phyloP scores from a whole-genome alignment of 2,329 filamentous ascomycete genomes.

The Phialocephala sp. region DNA sequence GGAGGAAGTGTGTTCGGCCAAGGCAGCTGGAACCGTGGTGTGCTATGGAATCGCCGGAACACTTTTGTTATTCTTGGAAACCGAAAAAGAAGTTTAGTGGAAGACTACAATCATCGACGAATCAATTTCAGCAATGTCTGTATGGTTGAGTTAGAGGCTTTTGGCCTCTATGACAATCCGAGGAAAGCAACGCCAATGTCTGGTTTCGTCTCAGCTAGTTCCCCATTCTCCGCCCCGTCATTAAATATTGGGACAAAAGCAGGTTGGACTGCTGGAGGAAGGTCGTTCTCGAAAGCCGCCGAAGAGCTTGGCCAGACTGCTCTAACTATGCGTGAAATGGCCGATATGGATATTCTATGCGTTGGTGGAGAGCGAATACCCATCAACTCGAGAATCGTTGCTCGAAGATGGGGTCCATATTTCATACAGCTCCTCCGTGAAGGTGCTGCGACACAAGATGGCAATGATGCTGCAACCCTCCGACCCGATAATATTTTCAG shows the following conservation, averaged over 20 bases:
- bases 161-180: slow-evolving; percentile 96
- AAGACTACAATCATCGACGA: slow-evolving; percentile 96
- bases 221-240: slow-evolving; percentile 63
- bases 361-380: slow-evolving; percentile 90
- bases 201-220: slow-evolving; percentile 84
- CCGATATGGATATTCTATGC: slow-evolving; percentile 96
- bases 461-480: slow-evolving; percentile 76
- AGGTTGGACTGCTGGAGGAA: slow-evolving; percentile 73
- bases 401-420: slow-evolving; percentile 90
- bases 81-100: slow-evolving; percentile 88
- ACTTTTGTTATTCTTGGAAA: slow-evolving; percentile 96
- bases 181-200: slow-evolving; percentile 79
- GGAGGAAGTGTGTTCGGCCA: slow-evolving; percentile 94
- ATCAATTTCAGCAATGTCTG: slow-evolving; percentile 98
- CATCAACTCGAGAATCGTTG: slow-evolving; percentile 88
- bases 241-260: slow-evolving; percentile 54
- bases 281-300: slow-evolving; percentile 76
- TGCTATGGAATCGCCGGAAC: slow-evolving; percentile 92
- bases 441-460: slow-evolving; percentile 70
- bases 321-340: slow-evolving; percentile 79
- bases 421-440: slow-evolving; percentile 92
- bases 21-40: slow-evolving; percentile 95
- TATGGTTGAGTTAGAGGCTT: slow-evolving; percentile 95
- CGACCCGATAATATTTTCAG: slow-evolving; percentile 63
- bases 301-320: slow-evolving; percentile 86